Evolutionary conservation across 441 rosid species (phyloP).

Genomic region (Bruguiera hainesii): DNA sequence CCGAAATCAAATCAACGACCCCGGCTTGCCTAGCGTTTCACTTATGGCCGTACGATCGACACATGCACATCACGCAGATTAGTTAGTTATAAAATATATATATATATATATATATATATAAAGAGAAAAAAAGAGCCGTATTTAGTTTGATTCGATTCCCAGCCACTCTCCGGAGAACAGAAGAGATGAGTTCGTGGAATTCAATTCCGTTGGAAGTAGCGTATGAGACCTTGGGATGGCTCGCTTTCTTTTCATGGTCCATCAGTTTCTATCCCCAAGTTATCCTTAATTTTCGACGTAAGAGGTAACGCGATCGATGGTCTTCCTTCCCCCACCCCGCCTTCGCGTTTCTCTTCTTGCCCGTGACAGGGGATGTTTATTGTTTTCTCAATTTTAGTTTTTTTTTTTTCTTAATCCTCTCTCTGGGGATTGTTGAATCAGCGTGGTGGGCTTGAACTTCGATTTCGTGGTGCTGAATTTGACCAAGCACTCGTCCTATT

Average conservation of each 20-base stretch:
- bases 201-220: slow-evolving; percentile 59
- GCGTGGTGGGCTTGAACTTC: slow-evolving; percentile 91
- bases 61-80: too few species aligned
- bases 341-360: background rate
- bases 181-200: slow-evolving; percentile 70
- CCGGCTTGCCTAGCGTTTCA: too few species aligned
- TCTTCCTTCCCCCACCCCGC: background rate
- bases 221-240: slow-evolving; percentile 70
- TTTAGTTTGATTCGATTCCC: too few species aligned
- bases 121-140: too few species aligned
- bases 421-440: slow-evolving; percentile 10
- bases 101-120: too few species aligned
- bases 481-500: slow-evolving; percentile 91
- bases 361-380: background rate
- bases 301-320: slow-evolving; percentile 37
- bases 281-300: slow-evolving; percentile 74
- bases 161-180: background rate
- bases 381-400: background rate
- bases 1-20: too few species aligned
- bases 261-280: slow-evolving; percentile 85
- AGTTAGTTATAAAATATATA: too few species aligned
- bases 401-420: background rate
- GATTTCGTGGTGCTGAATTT: slow-evolving; percentile 85
- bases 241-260: slow-evolving; percentile 74
- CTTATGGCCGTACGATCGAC: too few species aligned